phyloP scores from a whole-genome alignment of 768 basidiomycete genomes.

The Tricholoma bakamatsutake region DNA sequence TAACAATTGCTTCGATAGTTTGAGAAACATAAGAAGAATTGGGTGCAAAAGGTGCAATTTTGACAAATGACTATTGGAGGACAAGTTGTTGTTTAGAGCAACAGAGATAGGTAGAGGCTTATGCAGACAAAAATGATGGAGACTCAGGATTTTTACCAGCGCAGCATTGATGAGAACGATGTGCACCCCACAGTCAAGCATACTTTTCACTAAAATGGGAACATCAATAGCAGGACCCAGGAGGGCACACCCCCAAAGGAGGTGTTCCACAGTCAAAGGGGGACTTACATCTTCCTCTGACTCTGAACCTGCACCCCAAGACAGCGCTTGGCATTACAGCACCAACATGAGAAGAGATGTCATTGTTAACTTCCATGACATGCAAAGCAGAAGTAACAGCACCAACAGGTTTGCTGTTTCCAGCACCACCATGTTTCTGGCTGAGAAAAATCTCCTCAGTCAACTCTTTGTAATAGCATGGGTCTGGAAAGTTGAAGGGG shows the following conservation, averaged over 20 bases:
- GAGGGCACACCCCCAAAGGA: background rate
- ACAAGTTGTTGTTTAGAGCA: too few relatives aligned
- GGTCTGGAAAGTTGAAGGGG: too few relatives aligned
- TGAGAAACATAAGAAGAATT: too few relatives aligned
- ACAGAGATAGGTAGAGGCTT: constrained; percentile 1
- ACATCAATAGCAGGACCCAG: background rate
- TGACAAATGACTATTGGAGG: too few relatives aligned
- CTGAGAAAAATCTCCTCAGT: background rate
- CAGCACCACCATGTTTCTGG: background rate
- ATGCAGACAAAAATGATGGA: background rate
- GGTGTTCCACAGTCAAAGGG: background rate
- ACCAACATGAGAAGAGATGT: background rate
- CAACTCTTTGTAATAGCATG: too few relatives aligned
- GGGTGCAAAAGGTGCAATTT: too few relatives aligned
- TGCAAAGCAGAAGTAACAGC: background rate
- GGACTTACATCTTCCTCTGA: too few relatives aligned
- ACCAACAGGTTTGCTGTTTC: background rate
- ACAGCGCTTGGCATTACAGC: background rate
- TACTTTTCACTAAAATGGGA: background rate
- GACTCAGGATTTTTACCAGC: background rate
- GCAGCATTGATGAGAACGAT: background rate
- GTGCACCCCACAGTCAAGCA: background rate
- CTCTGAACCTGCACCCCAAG: too few relatives aligned
- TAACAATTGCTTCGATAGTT: too few relatives aligned
- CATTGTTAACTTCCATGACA: background rate